Base-by-base conservation (phyloP, 1,284 basidiomycete genomes). In the Peniophora sp. region DNA sequence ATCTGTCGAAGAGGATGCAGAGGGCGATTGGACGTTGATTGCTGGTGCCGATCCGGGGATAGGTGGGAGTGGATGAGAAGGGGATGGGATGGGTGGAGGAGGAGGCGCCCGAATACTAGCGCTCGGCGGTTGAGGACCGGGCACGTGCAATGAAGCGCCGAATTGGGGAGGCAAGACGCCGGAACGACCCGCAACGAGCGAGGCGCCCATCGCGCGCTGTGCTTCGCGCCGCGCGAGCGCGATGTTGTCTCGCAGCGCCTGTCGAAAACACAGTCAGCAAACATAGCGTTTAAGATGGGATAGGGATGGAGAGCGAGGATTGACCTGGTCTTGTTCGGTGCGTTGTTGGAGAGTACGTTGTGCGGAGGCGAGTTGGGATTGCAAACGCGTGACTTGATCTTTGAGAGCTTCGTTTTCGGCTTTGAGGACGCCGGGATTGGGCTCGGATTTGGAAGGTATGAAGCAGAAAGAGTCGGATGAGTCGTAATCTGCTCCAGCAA, bases 391-490 rank as follows among this genome's bases (percentile, higher is more conserved):
- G 5, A 85, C 59, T 55, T 89, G 80, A 9, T 68, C 63, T 60
- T 77, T 87, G 10, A 90, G 72, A 2, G 69, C 58, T 1, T 66
- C 63, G 56, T 90, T 90, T 62, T 90, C 87, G 59, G 74, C 78
- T 63, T 77, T 79, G 24, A 89, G 67, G 1, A 65, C 65, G n/a
- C 68, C 64, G 10, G 70, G 62, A 23, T 75, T 69, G 9, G 75
- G 62, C 49, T 82, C 81, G 25, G 74, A 65, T 34, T 75, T 78
- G 1, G 78, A 77, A 0, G 87, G 83, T 45, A 90, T 76, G 34
- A 90, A 63, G 56, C 75, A 86, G 61, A 90, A 90, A 0, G 87
- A 89, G 58, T 86, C 87, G 0, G 84, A 83, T 54, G 87, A 73
- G 39, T 87, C 81, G 55, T 83, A 81, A 36, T 67, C 66, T 69